A percentile compares a stretch with the other conserved stretches of the same genome.
Conservation (phyloP, 2,329 filamentous ascomycete species). For the Clonostachys byssicola region DNA sequence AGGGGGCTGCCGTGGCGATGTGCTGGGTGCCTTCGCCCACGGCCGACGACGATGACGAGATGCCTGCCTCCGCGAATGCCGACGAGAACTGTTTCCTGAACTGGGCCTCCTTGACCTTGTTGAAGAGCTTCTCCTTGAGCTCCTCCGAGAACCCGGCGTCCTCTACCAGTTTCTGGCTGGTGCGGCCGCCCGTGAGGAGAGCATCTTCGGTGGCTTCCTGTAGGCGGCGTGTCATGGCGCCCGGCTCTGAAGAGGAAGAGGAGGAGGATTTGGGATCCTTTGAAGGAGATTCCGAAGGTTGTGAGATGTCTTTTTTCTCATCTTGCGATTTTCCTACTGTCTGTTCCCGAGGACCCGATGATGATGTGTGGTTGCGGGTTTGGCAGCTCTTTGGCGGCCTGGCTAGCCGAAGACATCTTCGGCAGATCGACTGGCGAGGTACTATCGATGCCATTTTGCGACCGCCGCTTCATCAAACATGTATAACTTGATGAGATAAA, state of each 20-base stretch:
- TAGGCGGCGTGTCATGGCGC: constrained; percentile 52
- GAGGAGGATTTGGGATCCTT: too few species aligned
- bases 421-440: too few species aligned
- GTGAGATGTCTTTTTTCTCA: background rate
- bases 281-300: too few species aligned
- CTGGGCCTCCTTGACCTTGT: constrained; percentile 50
- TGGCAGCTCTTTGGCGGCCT: background rate
- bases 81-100: constrained; percentile 46
- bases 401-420: background rate
- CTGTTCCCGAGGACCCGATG: background rate
- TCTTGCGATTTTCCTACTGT: background rate
- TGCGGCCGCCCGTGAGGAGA: constrained; percentile 51
- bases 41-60: constrained; percentile 56
- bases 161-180: constrained; percentile 54
- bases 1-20: constrained; percentile 64
- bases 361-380: background rate
- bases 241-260: constrained; percentile 13
- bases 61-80: constrained; percentile 41
- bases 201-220: constrained; percentile 61
- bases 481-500: too few species aligned
- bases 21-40: constrained; percentile 43
- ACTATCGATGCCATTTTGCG: too few species aligned
- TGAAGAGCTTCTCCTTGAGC: constrained; percentile 52
- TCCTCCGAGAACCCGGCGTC: constrained; percentile 62
- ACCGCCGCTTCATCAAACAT: too few species aligned